Percentiles rank a stretch among this genome's conserved stretches.
Evolutionary conservation across 768 basidiomycete genomes (phyloP).

Genomic region (Paxillus rubicundulus): DNA sequence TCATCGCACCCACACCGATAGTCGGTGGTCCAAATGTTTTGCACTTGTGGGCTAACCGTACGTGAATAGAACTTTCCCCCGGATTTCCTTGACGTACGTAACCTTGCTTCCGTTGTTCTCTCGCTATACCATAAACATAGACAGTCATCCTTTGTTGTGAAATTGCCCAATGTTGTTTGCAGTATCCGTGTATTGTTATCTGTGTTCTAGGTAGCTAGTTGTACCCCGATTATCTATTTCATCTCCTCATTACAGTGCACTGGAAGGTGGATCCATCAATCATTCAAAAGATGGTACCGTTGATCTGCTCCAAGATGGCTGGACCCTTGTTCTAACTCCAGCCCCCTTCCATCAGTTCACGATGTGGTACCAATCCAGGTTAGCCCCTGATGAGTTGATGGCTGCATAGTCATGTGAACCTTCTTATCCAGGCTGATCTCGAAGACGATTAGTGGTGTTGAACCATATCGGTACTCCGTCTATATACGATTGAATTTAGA

Average conservation of each 20-base stretch:
- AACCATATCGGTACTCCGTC: slow-evolving; percentile 5
- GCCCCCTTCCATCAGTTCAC: background rate
- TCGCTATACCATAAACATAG: slow-evolving; percentile 10
- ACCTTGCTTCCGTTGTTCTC: background rate
- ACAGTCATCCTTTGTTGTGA: slow-evolving; percentile 14
- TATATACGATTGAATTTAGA: slow-evolving; percentile 14
- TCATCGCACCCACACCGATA: slow-evolving; percentile 33
- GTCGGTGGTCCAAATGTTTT: slow-evolving; percentile 34
- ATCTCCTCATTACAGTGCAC: background rate
- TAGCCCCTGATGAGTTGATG: slow-evolving; percentile 8
- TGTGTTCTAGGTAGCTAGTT: slow-evolving; percentile 11
- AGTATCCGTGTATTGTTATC: slow-evolving; percentile 24
- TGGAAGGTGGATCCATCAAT: background rate
- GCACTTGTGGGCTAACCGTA: slow-evolving; percentile 34
- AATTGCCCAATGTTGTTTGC: slow-evolving; percentile 10
- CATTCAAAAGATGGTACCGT: background rate
- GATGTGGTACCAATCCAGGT: background rate
- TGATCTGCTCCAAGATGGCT: slow-evolving; percentile 1
- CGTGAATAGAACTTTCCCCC: slow-evolving; percentile 18
- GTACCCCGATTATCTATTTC: slow-evolving; percentile 1
- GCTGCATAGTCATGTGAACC: slow-evolving; percentile 10
- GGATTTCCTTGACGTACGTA: background rate
- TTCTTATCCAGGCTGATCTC: slow-evolving; percentile 25
- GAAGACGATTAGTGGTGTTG: slow-evolving; percentile 3
- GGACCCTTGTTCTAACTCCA: slow-evolving; percentile 2